Conservation (phyloP, 164 flowering plant genomes). For the Chimonanthus praecox region DNA sequence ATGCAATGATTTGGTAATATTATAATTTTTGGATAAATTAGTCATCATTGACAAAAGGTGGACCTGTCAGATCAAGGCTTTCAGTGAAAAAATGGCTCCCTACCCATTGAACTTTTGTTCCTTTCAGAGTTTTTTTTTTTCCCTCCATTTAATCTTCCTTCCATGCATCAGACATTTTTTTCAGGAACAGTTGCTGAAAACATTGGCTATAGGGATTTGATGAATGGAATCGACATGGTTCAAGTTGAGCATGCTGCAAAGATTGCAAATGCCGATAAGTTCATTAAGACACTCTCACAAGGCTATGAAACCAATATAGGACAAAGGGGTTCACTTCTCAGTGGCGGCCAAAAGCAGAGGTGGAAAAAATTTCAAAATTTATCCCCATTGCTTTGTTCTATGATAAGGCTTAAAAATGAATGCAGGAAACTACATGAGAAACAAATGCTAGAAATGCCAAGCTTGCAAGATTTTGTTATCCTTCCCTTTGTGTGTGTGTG, state of each 20-base stretch:
- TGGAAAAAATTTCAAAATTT: slow-evolving; percentile 13
- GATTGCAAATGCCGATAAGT: slow-evolving; percentile 89
- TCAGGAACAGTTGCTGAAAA: slow-evolving; percentile 96
- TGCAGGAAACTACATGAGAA: background rate
- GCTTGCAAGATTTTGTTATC: background rate
- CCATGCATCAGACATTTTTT: slow-evolving; percentile 59
- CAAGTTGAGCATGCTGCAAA: slow-evolving; percentile 65
- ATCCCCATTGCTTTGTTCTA: background rate
- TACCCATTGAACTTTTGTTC: background rate
- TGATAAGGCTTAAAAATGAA: background rate
- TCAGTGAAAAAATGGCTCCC: background rate
- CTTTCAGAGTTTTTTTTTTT: background rate
- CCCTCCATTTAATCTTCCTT: background rate
- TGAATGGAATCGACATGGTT: slow-evolving; percentile 61
- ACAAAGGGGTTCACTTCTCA: slow-evolving; percentile 76
- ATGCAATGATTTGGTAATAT: no score
- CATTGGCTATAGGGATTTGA: slow-evolving; percentile 83
- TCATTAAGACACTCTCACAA: slow-evolving; percentile 62
- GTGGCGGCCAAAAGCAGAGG: slow-evolving; percentile 99
- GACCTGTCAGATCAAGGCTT: background rate
- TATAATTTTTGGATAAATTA: no score
- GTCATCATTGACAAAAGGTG: background rate
- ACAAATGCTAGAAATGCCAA: background rate
- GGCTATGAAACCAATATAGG: slow-evolving; percentile 75
- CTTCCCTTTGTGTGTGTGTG: no score